Percentiles rank a stretch among this genome's conserved stretches.
Evolutionary conservation across 768 basidiomycete species (phyloP).

Genomic region (Porpolomopsis calyptriformis): DNA sequence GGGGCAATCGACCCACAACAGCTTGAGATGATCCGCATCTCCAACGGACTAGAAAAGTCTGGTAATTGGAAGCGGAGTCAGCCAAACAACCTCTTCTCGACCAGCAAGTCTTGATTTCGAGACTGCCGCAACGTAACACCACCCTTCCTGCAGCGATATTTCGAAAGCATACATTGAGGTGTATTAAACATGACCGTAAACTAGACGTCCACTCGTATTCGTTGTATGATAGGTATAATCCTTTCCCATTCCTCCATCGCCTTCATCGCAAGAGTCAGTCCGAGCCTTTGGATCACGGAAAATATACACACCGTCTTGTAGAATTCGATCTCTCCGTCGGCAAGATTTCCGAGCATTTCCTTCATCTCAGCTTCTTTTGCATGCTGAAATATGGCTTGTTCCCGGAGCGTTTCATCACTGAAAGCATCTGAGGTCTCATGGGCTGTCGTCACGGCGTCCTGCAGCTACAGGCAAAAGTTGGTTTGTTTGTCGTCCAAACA

Average conservation of each 20-base stretch:
- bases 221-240: constrained; percentile 86
- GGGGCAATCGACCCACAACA: not conserved
- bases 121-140: not conserved
- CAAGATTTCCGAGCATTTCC: constrained; percentile 79
- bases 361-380: constrained; percentile 96
- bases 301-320: constrained; percentile 60
- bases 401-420: constrained; percentile 86
- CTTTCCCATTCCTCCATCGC: constrained; percentile 97
- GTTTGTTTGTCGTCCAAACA: not conserved
- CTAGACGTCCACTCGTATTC: constrained; percentile 87
- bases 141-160: not conserved
- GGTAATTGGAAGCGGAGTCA: too few relatives aligned
- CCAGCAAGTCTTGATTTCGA: too few relatives aligned
- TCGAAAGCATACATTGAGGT: constrained; percentile 1
- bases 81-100: too few relatives aligned
- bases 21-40: not conserved
- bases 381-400: constrained; percentile 83
- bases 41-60: too few relatives aligned
- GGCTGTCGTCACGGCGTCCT: constrained; percentile 91
- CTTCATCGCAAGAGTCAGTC: constrained; percentile 23
- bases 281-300: not conserved
- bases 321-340: constrained; percentile 92
- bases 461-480: constrained; percentile 45
- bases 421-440: constrained; percentile 96
- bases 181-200: constrained; percentile 2